A percentile compares a stretch with the other conserved stretches of the same genome.
Evolutionary conservation across 192 early-diverging fungal genomes (phyloP).

Genomic region (Gryganskiella cystojenkinii): DNA sequence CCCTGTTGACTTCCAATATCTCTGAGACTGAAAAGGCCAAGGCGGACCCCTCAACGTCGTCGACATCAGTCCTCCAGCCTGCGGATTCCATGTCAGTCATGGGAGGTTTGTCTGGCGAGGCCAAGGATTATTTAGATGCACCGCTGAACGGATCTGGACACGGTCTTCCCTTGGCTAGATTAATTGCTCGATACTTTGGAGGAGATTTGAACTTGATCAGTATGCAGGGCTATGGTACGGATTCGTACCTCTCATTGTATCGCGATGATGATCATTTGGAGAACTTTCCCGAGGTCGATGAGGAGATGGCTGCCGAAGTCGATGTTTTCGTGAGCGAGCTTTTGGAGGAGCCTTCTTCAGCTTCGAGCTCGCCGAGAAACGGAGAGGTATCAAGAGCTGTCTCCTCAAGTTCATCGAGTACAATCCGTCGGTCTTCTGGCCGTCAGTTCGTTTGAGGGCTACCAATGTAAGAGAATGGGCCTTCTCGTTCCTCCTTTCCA

Average conservation of each 20-base stretch:
- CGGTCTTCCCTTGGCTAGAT: slow-evolving; percentile 62
- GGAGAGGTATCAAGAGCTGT: no score
- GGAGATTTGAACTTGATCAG: slow-evolving; percentile 71
- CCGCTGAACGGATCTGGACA: slow-evolving; percentile 40
- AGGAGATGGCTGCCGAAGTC: slow-evolving; percentile 38
- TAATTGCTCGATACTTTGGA: slow-evolving; percentile 72
- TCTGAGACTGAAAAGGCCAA: neutral
- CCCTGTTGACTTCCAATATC: slow-evolving; percentile 8
- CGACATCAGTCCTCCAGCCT: slow-evolving; percentile 1
- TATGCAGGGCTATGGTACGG: slow-evolving; percentile 75
- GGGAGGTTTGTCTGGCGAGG: slow-evolving; percentile 40
- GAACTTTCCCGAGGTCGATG: slow-evolving; percentile 47
- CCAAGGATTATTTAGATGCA: slow-evolving; percentile 44
- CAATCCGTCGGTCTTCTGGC: no score
- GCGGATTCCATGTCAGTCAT: slow-evolving; percentile 47
- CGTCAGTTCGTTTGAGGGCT: no score
- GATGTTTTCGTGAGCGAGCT: slow-evolving; percentile 47
- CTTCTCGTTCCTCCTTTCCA: no score
- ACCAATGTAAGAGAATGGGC: no score
- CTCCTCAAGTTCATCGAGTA: no score
- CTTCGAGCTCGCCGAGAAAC: no score
- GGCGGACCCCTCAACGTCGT: no score
- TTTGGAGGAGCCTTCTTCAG: slow-evolving; percentile 18
- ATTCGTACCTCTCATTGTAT: slow-evolving; percentile 62
- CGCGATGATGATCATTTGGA: slow-evolving; percentile 50